Evolutionary conservation across 768 basidiomycete genomes (phyloP).

Genomic region (Xerocomus potaroensis): DNA sequence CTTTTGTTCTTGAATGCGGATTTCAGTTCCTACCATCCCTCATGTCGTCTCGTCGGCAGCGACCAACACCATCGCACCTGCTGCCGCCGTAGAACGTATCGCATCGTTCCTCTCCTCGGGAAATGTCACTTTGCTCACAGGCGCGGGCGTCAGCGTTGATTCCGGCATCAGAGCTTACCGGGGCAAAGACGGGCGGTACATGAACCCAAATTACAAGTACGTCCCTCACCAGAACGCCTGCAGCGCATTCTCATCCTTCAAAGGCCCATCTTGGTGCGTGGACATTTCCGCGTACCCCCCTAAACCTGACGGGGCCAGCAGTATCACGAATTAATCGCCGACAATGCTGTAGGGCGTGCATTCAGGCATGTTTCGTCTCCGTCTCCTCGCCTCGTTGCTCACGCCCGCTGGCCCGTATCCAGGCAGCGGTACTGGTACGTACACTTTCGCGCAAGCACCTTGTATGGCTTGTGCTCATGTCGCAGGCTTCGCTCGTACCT

Average conservation of each 20-base stretch:
- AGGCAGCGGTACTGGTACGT: slow-evolving; percentile 83
- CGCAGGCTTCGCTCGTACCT: slow-evolving; percentile 66
- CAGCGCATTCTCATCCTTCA: slow-evolving; percentile 14
- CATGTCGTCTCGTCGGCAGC: slow-evolving; percentile 40
- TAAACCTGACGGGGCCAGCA: slow-evolving; percentile 24
- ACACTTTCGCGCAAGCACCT: not conserved
- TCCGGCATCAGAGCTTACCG: slow-evolving; percentile 95
- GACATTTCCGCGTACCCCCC: not conserved
- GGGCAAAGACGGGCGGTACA: slow-evolving; percentile 78
- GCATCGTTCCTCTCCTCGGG: slow-evolving; percentile 63
- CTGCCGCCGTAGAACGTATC: slow-evolving; percentile 57
- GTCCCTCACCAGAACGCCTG: slow-evolving; percentile 10
- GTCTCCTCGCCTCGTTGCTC: not conserved
- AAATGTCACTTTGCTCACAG: slow-evolving; percentile 74
- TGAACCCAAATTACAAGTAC: slow-evolving; percentile 88
- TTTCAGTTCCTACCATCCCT: slow-evolving; percentile 77
- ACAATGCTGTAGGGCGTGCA: slow-evolving; percentile 58
- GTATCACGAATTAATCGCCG: slow-evolving; percentile 81
- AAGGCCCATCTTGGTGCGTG: slow-evolving; percentile 56
- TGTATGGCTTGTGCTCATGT: not conserved
- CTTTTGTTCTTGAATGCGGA: slow-evolving; percentile 51
- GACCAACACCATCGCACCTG: slow-evolving; percentile 37
- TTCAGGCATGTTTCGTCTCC: slow-evolving; percentile 53
- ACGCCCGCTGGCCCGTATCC: slow-evolving; percentile 1
- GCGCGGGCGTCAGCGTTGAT: slow-evolving; percentile 94